Base-by-base conservation (phyloP, 1,284 basidiomycete species). In the Sporisorium iseilematis-ciliati region DNA sequence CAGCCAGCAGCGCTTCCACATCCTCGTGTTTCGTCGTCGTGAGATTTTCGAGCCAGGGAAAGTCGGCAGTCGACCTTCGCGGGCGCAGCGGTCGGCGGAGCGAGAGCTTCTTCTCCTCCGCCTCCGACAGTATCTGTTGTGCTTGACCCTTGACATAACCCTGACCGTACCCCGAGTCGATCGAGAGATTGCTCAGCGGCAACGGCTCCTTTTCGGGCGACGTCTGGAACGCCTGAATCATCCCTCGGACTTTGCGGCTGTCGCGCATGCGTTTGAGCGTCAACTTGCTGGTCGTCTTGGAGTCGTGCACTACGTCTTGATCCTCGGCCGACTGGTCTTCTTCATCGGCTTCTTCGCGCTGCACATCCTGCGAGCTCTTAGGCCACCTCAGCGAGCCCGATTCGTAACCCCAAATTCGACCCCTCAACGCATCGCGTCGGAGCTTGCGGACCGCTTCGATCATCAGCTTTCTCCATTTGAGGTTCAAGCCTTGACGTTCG, bases 381-480 rank as follows among this genome's bases (percentile, higher is more conserved):
- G 79, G 77, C 77, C 77, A 80, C 18, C 70, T 55, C 4, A 67
- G 25, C 4, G 62, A 59, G 7, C 64, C 77, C 7, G 65, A 65
- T 6, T 66, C 72, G 40, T 75, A 59, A 3, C 81, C 75, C 81
- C 81, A 82, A 42, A 82, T 77, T 3, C 78, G 61, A n/a, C 81
- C 77, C 10, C 73, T 57, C 2, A 82, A 63, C 12, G 78, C 75
- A 56, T 82, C 81, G 11, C 78, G 52, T 18, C 81, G 55, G 2
- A 82, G 59, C 41, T 75, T 75, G n/a, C 70, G 57, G 11, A 52
- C 77, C 11, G 81, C 80, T 51, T 82, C 81, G 54, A 82, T 62
- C 78, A 82, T 80, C 40, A 82, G 64, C 23, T 71, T 71, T 20
- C 80, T 66, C 81, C 81, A 82, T 23, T 78, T 78, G 16, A 70